Percentiles rank a stretch among this genome's conserved stretches.
phyloP scores from a whole-genome alignment of 148 eudicot genomes.

The Chenopodium album region DNA sequence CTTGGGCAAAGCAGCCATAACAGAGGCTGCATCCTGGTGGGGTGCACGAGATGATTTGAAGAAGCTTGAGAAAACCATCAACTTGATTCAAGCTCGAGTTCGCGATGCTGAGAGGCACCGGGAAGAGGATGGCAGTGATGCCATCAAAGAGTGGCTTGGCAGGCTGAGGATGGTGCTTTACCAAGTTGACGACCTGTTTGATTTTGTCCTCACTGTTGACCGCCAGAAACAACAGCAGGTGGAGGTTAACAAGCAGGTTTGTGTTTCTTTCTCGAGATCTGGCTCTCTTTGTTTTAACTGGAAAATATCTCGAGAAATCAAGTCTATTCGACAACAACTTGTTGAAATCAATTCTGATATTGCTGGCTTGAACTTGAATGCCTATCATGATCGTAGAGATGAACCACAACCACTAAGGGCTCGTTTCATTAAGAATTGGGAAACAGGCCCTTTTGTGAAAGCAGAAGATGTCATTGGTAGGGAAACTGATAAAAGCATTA shows the following conservation, averaged over 20 bases:
- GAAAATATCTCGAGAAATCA: too few species aligned
- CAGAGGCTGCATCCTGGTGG: too few species aligned
- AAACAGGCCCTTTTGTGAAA: too few species aligned
- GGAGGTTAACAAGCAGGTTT: neutral
- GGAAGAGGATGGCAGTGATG: neutral
- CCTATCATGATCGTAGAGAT: neutral
- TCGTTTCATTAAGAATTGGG: neutral
- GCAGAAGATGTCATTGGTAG: too few species aligned
- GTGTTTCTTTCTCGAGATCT: neutral
- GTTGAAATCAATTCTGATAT: too few species aligned
- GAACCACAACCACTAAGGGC: neutral
- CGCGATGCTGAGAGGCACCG: neutral
- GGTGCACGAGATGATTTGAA: too few species aligned
- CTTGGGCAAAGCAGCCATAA: too few species aligned
- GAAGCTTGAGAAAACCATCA: too few species aligned
- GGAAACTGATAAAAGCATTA: too few species aligned
- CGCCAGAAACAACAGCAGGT: neutral
- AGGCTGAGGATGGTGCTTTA: conserved; percentile 3
- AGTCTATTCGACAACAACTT: too few species aligned
- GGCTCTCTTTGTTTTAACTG: neutral
- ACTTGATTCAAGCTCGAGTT: neutral
- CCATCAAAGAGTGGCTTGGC: neutral
- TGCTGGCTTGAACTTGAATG: too few species aligned
- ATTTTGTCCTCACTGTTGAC: neutral
- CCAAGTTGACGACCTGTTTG: conserved; percentile 7